phyloP scores from a whole-genome alignment of 371 early-diverging fungal species.

The Apophysomyces elegans region DNA sequence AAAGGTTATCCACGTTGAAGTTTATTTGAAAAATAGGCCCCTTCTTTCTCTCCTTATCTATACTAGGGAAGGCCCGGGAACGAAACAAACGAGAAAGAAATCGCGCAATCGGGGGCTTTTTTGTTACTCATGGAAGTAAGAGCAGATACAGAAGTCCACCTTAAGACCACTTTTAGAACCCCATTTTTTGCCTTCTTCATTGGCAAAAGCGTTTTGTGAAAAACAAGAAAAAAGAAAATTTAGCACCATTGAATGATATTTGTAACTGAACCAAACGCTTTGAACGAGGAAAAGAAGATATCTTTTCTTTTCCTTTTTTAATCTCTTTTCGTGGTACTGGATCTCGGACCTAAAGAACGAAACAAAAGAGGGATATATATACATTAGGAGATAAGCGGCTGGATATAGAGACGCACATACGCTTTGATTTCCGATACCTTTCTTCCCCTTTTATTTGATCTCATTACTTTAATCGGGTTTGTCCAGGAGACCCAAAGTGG shows the following conservation, averaged over 20 bases:
- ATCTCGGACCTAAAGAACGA: neutral
- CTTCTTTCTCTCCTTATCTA: neutral
- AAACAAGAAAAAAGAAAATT: too few species aligned
- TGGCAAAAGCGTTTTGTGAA: too few species aligned
- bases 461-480: conserved; percentile 1
- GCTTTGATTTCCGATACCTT: neutral
- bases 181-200: too few species aligned
- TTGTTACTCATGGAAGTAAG: too few species aligned
- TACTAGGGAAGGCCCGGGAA: neutral
- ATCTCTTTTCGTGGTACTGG: too few species aligned
- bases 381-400: neutral
- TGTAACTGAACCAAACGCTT: too few species aligned
- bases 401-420: neutral
- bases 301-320: neutral
- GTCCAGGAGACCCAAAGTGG: neutral
- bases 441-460: conserved; percentile 2
- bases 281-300: neutral
- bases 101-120: neutral
- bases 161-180: too few species aligned
- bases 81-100: neutral
- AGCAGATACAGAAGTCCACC: too few species aligned
- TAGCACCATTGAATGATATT: too few species aligned
- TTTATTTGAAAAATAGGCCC: neutral
- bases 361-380: neutral
- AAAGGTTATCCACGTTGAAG: neutral